Percentiles rank a stretch among this genome's conserved stretches.
phyloP scores from a whole-genome alignment of 2,329 filamentous ascomycete species.

The Stachybotrys chartarum region DNA sequence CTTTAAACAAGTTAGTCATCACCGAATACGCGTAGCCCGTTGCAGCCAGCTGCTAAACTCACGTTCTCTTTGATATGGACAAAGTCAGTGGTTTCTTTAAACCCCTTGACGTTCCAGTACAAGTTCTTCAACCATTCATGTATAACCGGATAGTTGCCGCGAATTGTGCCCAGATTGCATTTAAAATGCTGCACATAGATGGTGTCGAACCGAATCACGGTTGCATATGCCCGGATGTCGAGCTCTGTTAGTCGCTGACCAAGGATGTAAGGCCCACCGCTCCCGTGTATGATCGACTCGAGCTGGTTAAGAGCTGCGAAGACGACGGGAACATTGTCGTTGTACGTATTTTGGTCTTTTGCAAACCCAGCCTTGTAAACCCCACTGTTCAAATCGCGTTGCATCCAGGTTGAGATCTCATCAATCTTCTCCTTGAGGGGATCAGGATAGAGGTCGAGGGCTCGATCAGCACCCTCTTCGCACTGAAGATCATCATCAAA shows the following conservation, averaged over 20 bases:
- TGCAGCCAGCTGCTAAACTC: neutral
- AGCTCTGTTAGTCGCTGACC: constrained; percentile 60
- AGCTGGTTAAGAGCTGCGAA: constrained; percentile 60
- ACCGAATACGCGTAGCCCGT: too few species aligned
- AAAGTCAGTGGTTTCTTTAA: constrained; percentile 55
- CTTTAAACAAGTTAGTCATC: constrained; percentile 4
- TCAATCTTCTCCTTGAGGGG: constrained; percentile 50
- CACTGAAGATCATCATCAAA: constrained; percentile 48
- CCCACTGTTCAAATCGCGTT: constrained; percentile 40
- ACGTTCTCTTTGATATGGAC: constrained; percentile 59
- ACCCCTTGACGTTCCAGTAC: constrained; percentile 55
- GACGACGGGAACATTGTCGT: constrained; percentile 51
- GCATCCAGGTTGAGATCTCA: constrained; percentile 60
- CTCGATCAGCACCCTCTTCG: constrained; percentile 23
- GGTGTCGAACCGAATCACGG: constrained; percentile 59
- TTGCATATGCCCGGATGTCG: constrained; percentile 60
- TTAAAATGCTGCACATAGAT: constrained; percentile 62
- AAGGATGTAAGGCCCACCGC: constrained; percentile 50
- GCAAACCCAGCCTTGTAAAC: constrained; percentile 57
- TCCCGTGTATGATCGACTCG: constrained; percentile 44
- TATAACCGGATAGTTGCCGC: constrained; percentile 56
- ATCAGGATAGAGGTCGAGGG: constrained; percentile 49
- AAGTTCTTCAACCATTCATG: constrained; percentile 62
- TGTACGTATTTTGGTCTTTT: constrained; percentile 56
- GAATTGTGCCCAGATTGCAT: constrained; percentile 57